Base-by-base conservation (phyloP, 371 early-diverging fungal species). In the Zopfochytrium polystomum region DNA sequence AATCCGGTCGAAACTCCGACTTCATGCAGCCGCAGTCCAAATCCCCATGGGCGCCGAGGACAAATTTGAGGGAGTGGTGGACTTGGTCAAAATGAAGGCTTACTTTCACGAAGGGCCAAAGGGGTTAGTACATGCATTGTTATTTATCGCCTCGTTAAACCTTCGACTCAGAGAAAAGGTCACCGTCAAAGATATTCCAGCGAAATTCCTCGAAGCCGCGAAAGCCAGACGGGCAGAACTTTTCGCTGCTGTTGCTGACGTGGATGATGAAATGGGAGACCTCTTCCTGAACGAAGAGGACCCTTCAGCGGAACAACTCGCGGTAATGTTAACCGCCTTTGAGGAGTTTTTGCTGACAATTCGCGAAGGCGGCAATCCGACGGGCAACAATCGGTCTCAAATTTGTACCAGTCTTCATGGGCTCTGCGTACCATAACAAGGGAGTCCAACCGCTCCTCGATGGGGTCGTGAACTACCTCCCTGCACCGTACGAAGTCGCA, bases 361-460 rank as follows among this genome's bases (percentile, higher is more conserved):
- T n/a, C n/a, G n/a, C n/a, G 4, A 72, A 85, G 55, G 72, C 68
- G 0, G 87, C 94, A 3, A 72, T 98, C 20, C 83, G 94, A 26
- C 75, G 91, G 31, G 79, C 82, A 3, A 92, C 94, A 0, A 55
- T 93, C 9, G 70, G 72, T 0, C 80, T 80, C 11, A 80, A 73
- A n/a, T n/a, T n/a, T n/a, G n/a, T n/a, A n/a, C n/a, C n/a, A n/a
- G n/a, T n/a, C n/a, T n/a, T n/a, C n/a, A n/a, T n/a, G n/a, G n/a
- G 97, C 32, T 84, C 95, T 1, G 85, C 94, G 18, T 93, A 88
- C 72, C 87, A 85, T 67, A 93, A 96, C 70, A 76, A 88, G 35
- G 93, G 93, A 13, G 96, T 96, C 2, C 95, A 96, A 63, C 95
- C 93, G 18, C 62, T 98, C 47, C 72, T 98, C 51, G 93, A 96